Evolutionary conservation across 2,329 filamentous ascomycete species (phyloP).

Genomic region (Paraconiothyrium brasiliense): DNA sequence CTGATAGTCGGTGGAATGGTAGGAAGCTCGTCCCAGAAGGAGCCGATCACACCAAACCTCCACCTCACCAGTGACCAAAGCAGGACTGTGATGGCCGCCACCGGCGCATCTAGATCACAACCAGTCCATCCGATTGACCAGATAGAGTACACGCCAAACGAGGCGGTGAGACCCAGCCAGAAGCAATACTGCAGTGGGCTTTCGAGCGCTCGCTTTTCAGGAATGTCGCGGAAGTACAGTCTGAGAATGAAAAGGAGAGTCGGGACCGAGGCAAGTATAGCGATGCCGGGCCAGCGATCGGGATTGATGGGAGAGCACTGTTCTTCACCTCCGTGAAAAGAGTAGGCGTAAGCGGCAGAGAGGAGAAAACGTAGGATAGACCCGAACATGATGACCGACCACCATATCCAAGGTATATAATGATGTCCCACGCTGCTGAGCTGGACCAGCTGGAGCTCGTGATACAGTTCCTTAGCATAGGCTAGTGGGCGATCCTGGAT

Average conservation of each 20-base stretch:
- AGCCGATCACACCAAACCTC: not conserved
- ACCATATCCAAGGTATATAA: not conserved
- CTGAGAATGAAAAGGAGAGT: not conserved
- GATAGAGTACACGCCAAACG: not conserved
- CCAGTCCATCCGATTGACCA: not conserved
- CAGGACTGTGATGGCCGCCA: not conserved
- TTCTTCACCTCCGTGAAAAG: not conserved
- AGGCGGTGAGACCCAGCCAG: not conserved
- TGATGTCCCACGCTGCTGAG: not conserved
- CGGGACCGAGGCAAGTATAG: not conserved
- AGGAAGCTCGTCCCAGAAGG: not conserved
- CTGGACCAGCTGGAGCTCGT: not conserved
- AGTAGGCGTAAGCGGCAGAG: not conserved
- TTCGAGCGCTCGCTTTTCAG: not conserved
- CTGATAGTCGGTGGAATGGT: not conserved
- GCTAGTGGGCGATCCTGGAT: not conserved
- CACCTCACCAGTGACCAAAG: slow-evolving; percentile 3
- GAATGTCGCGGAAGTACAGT: not conserved
- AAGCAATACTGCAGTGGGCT: not conserved
- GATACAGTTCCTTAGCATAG: not conserved
- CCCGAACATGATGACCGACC: not conserved
- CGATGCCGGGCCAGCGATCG: not conserved
- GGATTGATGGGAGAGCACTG: not conserved
- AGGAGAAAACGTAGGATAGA: too few relatives aligned
- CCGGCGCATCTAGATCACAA: not conserved